Conservation (phyloP, 1,284 basidiomycete genomes). For the Tremellales sp. region DNA sequence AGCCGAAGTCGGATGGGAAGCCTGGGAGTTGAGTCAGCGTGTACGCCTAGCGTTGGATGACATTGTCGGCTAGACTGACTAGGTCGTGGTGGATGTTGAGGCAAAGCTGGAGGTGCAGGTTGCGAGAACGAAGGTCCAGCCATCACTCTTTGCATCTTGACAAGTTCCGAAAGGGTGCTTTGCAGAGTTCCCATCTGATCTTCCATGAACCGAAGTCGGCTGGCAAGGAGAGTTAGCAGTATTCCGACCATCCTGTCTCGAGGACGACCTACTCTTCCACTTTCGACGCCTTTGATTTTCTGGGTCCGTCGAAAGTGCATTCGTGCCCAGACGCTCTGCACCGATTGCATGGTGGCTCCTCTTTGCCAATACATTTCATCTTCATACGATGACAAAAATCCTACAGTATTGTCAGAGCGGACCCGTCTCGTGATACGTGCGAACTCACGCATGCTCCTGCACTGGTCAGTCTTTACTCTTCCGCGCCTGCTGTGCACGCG, state of each 20-base stretch:
- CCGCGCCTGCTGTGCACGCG: no score
- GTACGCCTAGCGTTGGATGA: no score
- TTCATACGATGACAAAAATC: conserved; percentile 45
- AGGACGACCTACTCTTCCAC: conserved; percentile 79
- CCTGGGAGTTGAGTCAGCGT: neutral
- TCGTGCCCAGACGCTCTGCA: conserved; percentile 76
- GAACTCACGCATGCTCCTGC: neutral
- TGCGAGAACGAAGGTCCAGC: no score
- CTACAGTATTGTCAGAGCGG: conserved; percentile 8
- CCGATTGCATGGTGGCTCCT: conserved; percentile 84
- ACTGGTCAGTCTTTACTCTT: neutral
- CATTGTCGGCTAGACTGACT: no score
- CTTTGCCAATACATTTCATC: conserved; percentile 66
- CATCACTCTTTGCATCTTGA: conserved; percentile 55
- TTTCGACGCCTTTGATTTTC: conserved; percentile 62
- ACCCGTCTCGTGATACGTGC: neutral
- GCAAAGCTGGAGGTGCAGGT: no score
- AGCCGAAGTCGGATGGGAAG: neutral
- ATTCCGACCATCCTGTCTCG: neutral
- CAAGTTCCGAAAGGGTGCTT: conserved; percentile 69
- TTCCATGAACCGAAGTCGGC: conserved; percentile 80
- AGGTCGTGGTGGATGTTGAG: no score
- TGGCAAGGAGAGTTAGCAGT: no score
- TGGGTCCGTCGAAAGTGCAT: conserved; percentile 86
- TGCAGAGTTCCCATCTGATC: conserved; percentile 73